Conservation (phyloP, 202 grass and related monocot genomes). For the Musa balbisiana region DNA sequence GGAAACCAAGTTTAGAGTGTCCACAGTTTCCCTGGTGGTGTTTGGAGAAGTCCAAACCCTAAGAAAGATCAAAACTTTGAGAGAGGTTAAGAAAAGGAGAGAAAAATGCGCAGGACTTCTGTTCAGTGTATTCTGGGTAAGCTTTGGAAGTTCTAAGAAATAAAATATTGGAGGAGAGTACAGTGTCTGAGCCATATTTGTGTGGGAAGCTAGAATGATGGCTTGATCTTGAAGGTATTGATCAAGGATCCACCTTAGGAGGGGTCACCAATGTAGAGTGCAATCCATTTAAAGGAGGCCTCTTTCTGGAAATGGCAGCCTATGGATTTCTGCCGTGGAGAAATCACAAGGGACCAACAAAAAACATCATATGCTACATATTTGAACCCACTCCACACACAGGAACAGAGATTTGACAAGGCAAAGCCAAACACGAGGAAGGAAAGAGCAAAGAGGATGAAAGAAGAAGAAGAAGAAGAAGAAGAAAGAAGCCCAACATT, state of each 20-base stretch:
- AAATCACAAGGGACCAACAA: too few species aligned
- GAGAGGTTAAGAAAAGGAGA: background rate
- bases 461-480: background rate
- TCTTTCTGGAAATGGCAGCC: too few species aligned
- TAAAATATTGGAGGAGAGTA: background rate
- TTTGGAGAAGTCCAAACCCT: background rate
- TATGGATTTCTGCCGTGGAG: too few species aligned
- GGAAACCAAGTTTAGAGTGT: background rate
- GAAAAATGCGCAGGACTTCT: background rate
- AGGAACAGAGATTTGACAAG: background rate
- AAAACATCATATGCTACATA: too few species aligned
- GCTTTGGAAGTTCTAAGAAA: too few species aligned
- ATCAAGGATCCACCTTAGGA: too few species aligned
- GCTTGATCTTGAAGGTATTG: too few species aligned
- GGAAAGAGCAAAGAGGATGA: conserved; percentile 1
- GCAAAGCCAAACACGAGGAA: background rate
- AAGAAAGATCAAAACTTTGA: background rate
- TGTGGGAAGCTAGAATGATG: too few species aligned
- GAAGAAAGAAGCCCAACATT: background rate
- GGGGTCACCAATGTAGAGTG: too few species aligned
- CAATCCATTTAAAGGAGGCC: too few species aligned
- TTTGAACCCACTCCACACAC: background rate
- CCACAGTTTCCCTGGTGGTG: background rate
- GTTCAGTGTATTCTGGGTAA: too few species aligned
- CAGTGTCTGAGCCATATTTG: too few species aligned